Percentiles rank a stretch among this genome's conserved stretches.
Evolutionary conservation across 2,329 filamentous ascomycete genomes (phyloP).

Genomic region (Cercospora canescens): DNA sequence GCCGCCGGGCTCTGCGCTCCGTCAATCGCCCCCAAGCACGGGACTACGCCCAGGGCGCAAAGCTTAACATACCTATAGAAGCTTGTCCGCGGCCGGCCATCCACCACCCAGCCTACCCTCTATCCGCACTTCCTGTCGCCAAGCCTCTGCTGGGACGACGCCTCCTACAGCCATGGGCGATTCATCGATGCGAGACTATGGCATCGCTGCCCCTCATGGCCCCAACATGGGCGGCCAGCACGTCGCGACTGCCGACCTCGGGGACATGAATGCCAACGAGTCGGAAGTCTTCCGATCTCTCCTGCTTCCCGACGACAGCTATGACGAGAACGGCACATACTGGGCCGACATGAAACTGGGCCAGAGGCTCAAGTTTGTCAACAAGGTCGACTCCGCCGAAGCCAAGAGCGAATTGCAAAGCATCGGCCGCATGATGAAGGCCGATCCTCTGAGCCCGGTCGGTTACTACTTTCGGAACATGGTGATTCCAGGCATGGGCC

Average conservation of each 20-base stretch:
- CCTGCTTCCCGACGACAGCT: constrained; percentile 85
- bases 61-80: constrained; percentile 3
- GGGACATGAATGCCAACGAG: constrained; percentile 59
- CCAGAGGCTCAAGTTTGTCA: constrained; percentile 74
- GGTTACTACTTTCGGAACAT: constrained; percentile 86
- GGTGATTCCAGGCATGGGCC: constrained; percentile 86
- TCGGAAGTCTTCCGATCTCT: constrained; percentile 71
- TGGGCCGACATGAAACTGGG: constrained; percentile 82
- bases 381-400: constrained; percentile 70
- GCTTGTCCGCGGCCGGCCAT: neutral
- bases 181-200: constrained; percentile 49
- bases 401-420: constrained; percentile 63
- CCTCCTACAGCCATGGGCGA: constrained; percentile 28
- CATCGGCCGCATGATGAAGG: constrained; percentile 79
- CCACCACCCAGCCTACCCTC: neutral
- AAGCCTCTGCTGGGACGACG: neutral
- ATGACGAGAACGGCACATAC: constrained; percentile 79
- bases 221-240: constrained; percentile 48
- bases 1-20: neutral
- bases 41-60: constrained; percentile 5
- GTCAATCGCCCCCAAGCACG: neutral
- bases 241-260: constrained; percentile 43
- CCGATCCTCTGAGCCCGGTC: constrained; percentile 81
- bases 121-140: neutral
- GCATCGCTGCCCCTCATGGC: constrained; percentile 50